Conservation (phyloP, 345 rosid species). For the thale cress (Arabidopsis thaliana) region DNA sequence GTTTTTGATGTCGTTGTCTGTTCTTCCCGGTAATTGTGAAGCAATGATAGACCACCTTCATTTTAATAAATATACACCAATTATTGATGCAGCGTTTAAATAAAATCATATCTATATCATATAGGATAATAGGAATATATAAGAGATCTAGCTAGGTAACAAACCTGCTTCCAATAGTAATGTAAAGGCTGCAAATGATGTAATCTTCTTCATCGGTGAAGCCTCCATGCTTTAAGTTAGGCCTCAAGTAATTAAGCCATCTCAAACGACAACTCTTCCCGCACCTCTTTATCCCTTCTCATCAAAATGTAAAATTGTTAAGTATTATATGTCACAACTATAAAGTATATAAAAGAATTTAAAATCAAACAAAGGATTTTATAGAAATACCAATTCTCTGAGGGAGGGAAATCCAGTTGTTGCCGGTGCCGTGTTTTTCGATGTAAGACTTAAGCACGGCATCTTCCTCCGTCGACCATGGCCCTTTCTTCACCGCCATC, state of each 20-base stretch:
- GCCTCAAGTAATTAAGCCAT: conserved; percentile 77
- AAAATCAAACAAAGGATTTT: neutral
- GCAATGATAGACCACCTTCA: conserved; percentile 47
- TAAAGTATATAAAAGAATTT: neutral
- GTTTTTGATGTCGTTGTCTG: conserved; percentile 46
- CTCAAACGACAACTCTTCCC: conserved; percentile 82
- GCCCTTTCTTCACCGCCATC: conserved; percentile 83
- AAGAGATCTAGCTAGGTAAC: neutral
- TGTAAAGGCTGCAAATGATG: conserved; percentile 63
- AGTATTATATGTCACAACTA: conserved; percentile 11
- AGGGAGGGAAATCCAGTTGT: conserved; percentile 88
- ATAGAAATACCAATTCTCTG: conserved; percentile 62
- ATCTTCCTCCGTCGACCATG: conserved; percentile 94
- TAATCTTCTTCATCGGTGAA: conserved; percentile 75
- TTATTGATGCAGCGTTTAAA: neutral
- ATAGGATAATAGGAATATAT: neutral
- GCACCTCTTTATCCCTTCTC: conserved; percentile 62
- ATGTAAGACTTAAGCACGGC: conserved; percentile 71
- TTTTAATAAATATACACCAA: neutral
- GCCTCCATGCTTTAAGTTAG: conserved; percentile 71
- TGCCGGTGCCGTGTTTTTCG: conserved; percentile 70
- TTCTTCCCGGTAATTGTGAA: conserved; percentile 48
- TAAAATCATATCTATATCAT: neutral
- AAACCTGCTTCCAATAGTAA: conserved; percentile 53
- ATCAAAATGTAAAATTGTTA: conserved; percentile 11